phyloP scores from a whole-genome alignment of 2,329 filamentous ascomycete genomes.

The Talaromyces islandicus region DNA sequence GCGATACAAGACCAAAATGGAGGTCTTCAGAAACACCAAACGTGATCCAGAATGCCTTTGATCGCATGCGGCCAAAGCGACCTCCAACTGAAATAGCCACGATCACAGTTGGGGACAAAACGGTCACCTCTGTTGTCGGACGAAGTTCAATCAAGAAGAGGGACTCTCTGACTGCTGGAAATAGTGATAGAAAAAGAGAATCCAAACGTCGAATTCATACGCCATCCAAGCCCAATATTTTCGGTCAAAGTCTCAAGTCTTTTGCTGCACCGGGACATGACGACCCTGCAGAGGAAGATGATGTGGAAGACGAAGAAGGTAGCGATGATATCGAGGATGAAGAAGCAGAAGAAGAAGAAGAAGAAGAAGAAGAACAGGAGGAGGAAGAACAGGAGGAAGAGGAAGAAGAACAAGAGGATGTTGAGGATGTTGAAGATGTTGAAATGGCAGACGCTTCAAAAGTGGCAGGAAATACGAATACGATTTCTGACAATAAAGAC shows the following conservation, averaged over 20 bases:
- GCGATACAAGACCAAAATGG: constrained; percentile 8
- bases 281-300: constrained; percentile 14
- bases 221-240: constrained; percentile 31
- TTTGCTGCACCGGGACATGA: constrained; percentile 51
- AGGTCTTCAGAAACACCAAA: constrained; percentile 31
- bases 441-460: not conserved
- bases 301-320: constrained; percentile 10
- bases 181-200: constrained; percentile 17
- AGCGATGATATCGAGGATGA: not conserved
- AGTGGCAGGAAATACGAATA: not conserved
- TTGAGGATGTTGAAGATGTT: not conserved
- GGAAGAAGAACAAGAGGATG: not conserved
- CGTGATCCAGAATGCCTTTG: constrained; percentile 55
- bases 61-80: constrained; percentile 60
- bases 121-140: constrained; percentile 60
- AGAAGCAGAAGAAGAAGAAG: constrained; percentile 16
- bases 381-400: constrained; percentile 15
- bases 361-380: constrained; percentile 14
- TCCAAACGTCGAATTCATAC: constrained; percentile 37
- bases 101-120: constrained; percentile 67
- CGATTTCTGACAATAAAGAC: not conserved
- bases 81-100: constrained; percentile 61
- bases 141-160: constrained; percentile 40
- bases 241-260: constrained; percentile 42
- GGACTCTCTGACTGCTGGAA: constrained; percentile 21